A percentile compares a stretch with the other conserved stretches of the same genome.
These are phyloP conservation scores for Ustilago lituana DNA, from an alignment of 1,284 basidiomycete genomes.

Conservation along the genomic window DNA sequence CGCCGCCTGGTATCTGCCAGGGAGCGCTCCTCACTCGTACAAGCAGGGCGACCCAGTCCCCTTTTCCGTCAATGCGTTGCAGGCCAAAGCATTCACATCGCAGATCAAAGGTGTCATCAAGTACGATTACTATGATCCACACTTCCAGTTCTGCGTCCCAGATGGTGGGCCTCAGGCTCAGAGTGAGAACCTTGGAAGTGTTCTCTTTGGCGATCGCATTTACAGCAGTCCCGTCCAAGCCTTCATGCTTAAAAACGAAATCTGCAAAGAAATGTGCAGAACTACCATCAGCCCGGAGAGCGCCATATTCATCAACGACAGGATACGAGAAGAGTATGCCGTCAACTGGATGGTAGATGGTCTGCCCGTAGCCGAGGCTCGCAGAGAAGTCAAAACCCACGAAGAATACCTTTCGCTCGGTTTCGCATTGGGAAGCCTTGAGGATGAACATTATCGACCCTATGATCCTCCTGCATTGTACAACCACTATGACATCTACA, in stretches of 20 bases:
- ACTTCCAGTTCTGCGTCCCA: constrained; percentile 87
- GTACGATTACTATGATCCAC: constrained; percentile 83
- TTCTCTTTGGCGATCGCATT: constrained; percentile 94
- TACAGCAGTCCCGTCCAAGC: constrained; percentile 89
- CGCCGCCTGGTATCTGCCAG: constrained; percentile 67
- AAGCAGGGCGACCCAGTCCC: constrained; percentile 64
- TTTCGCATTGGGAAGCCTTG: constrained; percentile 66
- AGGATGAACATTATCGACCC: constrained; percentile 67
- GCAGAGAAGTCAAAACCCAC: constrained; percentile 64
- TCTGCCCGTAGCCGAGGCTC: constrained; percentile 78
- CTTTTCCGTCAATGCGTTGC: constrained; percentile 65
- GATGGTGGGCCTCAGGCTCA: constrained; percentile 79
- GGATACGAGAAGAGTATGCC: constrained; percentile 91
- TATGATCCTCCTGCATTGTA: constrained; percentile 59
- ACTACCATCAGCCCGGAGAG: constrained; percentile 76
- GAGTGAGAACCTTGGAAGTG: constrained; percentile 88
- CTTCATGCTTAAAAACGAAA: constrained; percentile 77
- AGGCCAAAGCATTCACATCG: constrained; percentile 62
- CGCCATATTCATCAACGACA: constrained; percentile 87
- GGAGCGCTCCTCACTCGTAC: constrained; percentile 68
- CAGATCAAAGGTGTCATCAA: constrained; percentile 61
- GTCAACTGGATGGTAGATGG: constrained; percentile 96
- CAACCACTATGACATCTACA: constrained; percentile 65
- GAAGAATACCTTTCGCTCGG: constrained; percentile 72
- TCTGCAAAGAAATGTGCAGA: constrained; percentile 81